Evolutionary conservation across 1,284 basidiomycete genomes (phyloP).

Genomic region (Anthracocystis walkeri): DNA sequence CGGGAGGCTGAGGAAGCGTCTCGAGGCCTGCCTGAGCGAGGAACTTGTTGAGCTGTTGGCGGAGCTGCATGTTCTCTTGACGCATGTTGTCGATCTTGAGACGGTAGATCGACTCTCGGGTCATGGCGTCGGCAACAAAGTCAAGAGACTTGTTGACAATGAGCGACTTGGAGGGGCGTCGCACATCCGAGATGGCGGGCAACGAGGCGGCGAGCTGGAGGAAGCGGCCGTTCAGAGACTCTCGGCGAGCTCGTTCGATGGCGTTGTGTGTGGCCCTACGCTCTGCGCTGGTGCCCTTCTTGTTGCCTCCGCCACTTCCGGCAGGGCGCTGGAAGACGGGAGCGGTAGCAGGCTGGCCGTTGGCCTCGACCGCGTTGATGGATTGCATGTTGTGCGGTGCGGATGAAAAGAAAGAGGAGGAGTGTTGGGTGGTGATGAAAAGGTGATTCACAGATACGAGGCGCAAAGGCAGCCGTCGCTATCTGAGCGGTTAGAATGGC

Average conservation of each 20-base stretch:
- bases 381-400: constrained; percentile 25
- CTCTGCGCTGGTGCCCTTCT: constrained; percentile 61
- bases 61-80: constrained; percentile 51
- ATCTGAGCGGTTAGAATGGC: constrained; percentile 2
- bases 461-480: constrained; percentile 24
- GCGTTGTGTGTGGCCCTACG: constrained; percentile 63
- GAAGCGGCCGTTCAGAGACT: constrained; percentile 62
- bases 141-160: constrained; percentile 65
- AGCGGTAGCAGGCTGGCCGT: constrained; percentile 16
- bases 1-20: constrained; percentile 29
- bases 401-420: not conserved
- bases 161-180: constrained; percentile 60
- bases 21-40: constrained; percentile 51
- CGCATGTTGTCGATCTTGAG: constrained; percentile 53
- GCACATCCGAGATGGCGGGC: constrained; percentile 59
- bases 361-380: constrained; percentile 16
- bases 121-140: constrained; percentile 60
- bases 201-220: constrained; percentile 58
- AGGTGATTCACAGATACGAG: constrained; percentile 7
- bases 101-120: constrained; percentile 55
- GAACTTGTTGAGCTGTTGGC: constrained; percentile 57
- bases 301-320: constrained; percentile 61
- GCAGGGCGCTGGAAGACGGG: constrained; percentile 35
- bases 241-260: constrained; percentile 62
- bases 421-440: not conserved